Evolutionary conservation across 116 monocot species (phyloP), one percentile per base, ranked within the genome.

Genomic region (Dioscorea cayenensis): DNA sequence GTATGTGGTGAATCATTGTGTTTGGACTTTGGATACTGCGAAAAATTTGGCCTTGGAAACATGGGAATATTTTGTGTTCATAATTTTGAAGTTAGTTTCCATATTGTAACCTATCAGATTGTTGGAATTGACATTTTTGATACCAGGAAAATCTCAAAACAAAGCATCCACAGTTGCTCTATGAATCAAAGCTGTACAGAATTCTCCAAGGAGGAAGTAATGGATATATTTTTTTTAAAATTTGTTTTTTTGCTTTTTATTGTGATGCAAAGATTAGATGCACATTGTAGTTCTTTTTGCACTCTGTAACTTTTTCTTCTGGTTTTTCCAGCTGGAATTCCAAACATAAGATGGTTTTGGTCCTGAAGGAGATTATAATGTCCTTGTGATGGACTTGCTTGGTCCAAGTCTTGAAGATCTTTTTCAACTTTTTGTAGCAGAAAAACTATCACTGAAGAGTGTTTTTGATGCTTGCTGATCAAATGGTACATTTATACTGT

Each of bases 141-240:
- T 77, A 63, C 36, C 72, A 86, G 90, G 86, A 86, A 83, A 87
- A 85, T 79, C 74, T 81, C 55, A 91, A 91, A 60, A 87, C 91
- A 49, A 91, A 91, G 64, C 91, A 91, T 74, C 91, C 91, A 28
- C 91, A 91, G 67, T 68, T 91, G 69, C 70, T 85, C 23, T 91
- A 91, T 71, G 91, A 91, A 65, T 84, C 87, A 52, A 91, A 91
- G 77, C 76, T 91, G 27, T 91, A 91, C 74, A 91, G 81, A 72
- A 83, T 83, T 60, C 70, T 91, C 36, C 85, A 87, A 79, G 91
- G 91, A 83, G 91, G 87, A 82, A 87, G 90, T 91, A 91, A 59
- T 51, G 28, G 8, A 62, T 32, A 1, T 32, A 1, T 32, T 32
- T 2, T 25, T 25, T 25, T 25, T 25, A 2, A 0, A 20, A 61